Evolutionary conservation across 768 basidiomycete species (phyloP), one percentile per base, ranked within the genome.

Genomic region (Trametes cinnabarina): DNA sequence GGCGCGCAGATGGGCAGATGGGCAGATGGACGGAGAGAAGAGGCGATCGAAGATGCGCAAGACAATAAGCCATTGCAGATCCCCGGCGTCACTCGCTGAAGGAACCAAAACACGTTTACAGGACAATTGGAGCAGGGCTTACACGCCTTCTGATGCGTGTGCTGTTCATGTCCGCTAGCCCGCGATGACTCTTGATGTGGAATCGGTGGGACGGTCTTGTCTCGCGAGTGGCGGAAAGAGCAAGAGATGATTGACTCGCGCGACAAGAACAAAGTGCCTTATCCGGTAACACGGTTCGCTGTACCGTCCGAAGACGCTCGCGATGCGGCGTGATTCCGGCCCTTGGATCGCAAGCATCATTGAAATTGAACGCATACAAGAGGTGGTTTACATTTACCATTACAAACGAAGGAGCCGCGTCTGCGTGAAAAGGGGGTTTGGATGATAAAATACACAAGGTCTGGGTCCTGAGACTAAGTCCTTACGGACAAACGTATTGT

Each of bases 31-130:
- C 30, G 30, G 30, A 32, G 30, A 43, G 55, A 49, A 48, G 55
- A 28, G 47, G 47, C 47, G 55, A 57, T 57, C 55, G 53, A 57
- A 57, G 55, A 57, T 57, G 40, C n/a, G 15, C 47, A 30, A 51
- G 30, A 57, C 56, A 57, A 57, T 57, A 57, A 50, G 55, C 28
- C 56, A 15, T 39, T 9, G 34, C n/a, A 2, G 30, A 41, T 25
- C 11, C 20, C 26, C 26, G 23, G 51, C 51, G 30, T 22, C 19
- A 4, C 46, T 22, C 46, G 46, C 37, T 30, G 34, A 22, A 41
- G 22, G 56, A 50, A 34, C 41, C 10, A 37, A 49, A 23, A 35
- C 56, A 51, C 56, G 56, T 57, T 57, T 50, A 57, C 20, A 51
- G 34, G 47, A 49, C 47, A 57, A 57, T 50, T 50, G 43, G 47